Base-by-base conservation (phyloP, 2,329 filamentous ascomycete species). In the Arthrobotrys pseudoclavata region DNA sequence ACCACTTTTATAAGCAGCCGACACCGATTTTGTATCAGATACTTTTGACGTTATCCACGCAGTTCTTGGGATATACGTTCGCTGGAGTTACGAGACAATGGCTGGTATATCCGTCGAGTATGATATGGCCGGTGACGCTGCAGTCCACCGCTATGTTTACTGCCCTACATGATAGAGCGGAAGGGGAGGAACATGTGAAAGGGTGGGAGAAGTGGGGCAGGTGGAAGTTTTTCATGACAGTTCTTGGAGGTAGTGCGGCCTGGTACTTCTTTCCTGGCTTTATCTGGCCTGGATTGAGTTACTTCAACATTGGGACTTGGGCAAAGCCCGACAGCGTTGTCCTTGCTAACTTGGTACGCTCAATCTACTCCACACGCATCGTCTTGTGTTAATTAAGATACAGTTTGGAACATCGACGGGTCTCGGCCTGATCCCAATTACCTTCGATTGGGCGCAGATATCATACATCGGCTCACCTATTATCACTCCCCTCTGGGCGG, bases 381-480 rank as follows among this genome's bases (percentile, higher is more conserved):
- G 5, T 40, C 12, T 31, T 31, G 2, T 29, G 13, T 10, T 50
- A 61, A 45, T 50, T 15, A n/a, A 31, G 15, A 9, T 5, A 29
- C 52, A 87, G 79, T 96, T 96, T 82, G 93, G 93, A 15, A 91
- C 95, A 15, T 88, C 90, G n/a, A 95, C 93, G 1, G 93, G 93
- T 1, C 87, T 97, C 13, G 93, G 93, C 0, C 85, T 97, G 37
- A 93, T 96, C 79, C 93, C 93, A 0, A 83, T 97, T 81, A 96
- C 93, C 0, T 96, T 97, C 82, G 93, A 97, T 84, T 97, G 93
- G 93, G 92, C 92, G 0, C 93, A 97, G 82, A 91, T 97, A 79
- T 93, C 93, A 0, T 89, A 95, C 82, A 96, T 96, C 80, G 93
- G 93, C 15, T 96, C 92, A 3, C 93, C 92, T 0, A 85, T 96